Base-by-base conservation (phyloP, 2,329 filamentous ascomycete genomes). In the Pyricularia sp. region DNA sequence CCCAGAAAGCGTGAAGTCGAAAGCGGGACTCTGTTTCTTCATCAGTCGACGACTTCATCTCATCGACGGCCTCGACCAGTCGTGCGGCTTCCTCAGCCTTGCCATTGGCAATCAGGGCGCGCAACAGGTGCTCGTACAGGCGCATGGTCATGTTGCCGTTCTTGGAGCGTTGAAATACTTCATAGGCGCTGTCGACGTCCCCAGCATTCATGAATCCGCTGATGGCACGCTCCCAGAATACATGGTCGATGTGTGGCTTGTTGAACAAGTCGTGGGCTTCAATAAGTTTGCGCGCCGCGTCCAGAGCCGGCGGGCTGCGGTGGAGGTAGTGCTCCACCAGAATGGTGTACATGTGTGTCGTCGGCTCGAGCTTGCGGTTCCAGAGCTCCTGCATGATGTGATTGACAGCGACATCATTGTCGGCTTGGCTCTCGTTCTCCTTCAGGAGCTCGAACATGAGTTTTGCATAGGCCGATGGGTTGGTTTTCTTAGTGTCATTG, bases 261-360 rank as follows among this genome's bases (percentile, higher is more conserved):
- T 77, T 71, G 71, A 77, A 75, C 71, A 85, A 79, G 28, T 86
- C 78, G 70, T 83, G 81, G 74, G 91, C 85, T 26, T 81, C 78
- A 25, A 92, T 86, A 3, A 94, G 80, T 0, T 77, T 76, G 55
- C 87, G 83, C n/a, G 92, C 83, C 17, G 86, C 85, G 1, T 79
- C 77, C 33, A 91, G 79, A 72, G 91, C 83, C 0, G 89, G 87
- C 2, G 87, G 86, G 1, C 79, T 71, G 67, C 82, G 83, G 10
- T 81, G 74, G 75, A 94, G 90, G 75, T 89, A 90, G 75, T 90
- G 83, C 64, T 89, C 85, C 64, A 91, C 81, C 25, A 95, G 84
- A 74, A 90, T 91, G 28, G 91, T 94, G 80, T 91, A 91, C 74
- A 93, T 91, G 73, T 92, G 85, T 1, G 86, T 78, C 4, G 85